Conservation (phyloP, 306 rosid genomes). For the Trifolium repens region DNA sequence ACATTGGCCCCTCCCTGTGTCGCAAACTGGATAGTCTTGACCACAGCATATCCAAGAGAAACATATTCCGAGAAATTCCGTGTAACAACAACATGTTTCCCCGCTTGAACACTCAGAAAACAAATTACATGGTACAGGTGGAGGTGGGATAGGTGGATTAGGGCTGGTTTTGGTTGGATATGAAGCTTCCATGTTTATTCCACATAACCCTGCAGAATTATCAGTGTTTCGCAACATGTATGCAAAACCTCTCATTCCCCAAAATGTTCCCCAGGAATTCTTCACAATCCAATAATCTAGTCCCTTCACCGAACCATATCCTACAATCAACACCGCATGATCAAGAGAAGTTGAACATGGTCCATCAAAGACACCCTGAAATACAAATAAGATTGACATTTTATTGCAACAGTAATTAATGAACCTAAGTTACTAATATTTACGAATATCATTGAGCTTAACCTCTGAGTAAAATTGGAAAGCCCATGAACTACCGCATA, state of each 20-base stretch:
- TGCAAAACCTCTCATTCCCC: slow-evolving; percentile 65
- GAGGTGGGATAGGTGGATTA: no score
- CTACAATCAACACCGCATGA: slow-evolving; percentile 92
- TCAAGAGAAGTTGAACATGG: slow-evolving; percentile 86
- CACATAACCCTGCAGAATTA: no score
- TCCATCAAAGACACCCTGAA: slow-evolving; percentile 81
- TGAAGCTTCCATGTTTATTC: no score
- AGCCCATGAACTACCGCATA: slow-evolving; percentile 81
- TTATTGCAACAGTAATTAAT: background rate
- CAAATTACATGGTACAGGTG: no score
- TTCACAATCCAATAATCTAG: slow-evolving; percentile 88
- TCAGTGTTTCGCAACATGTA: no score
- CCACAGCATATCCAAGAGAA: no score
- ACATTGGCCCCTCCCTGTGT: no score
- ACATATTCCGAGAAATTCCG: no score
- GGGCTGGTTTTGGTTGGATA: no score
- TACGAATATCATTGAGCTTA: slow-evolving; percentile 26
- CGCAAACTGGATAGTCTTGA: no score
- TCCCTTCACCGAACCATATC: slow-evolving; percentile 86
- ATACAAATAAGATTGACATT: slow-evolving; percentile 32
- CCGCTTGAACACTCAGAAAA: no score
- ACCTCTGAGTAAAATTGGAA: slow-evolving; percentile 91
- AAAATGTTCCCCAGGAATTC: slow-evolving; percentile 83
- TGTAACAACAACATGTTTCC: no score
- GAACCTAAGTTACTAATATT: slow-evolving; percentile 30